Conservation (phyloP, 2,329 filamentous ascomycete genomes). For the Penicillium sp. region DNA sequence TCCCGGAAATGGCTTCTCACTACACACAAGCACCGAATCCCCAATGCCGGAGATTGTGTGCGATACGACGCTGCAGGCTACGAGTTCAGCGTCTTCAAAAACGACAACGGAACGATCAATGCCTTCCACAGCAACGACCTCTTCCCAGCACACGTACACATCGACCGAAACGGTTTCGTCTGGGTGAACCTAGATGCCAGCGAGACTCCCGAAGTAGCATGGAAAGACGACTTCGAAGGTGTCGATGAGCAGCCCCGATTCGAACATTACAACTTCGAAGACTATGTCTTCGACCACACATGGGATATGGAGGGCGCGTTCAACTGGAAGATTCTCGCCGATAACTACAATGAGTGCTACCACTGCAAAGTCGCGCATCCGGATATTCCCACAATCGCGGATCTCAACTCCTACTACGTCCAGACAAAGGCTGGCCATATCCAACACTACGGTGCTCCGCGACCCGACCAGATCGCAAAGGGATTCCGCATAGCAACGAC, state of each 20-base stretch:
- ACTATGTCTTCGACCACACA: slow-evolving; percentile 59
- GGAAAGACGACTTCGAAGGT: slow-evolving; percentile 55
- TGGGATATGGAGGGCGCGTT: slow-evolving; percentile 60
- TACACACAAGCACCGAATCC: slow-evolving; percentile 46
- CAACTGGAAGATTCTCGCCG: slow-evolving; percentile 62
- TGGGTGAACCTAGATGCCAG: slow-evolving; percentile 58
- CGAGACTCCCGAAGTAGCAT: slow-evolving; percentile 49
- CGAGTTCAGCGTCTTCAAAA: slow-evolving; percentile 53
- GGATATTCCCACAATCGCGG: slow-evolving; percentile 46
- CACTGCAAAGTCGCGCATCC: slow-evolving; percentile 29
- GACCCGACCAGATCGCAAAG: slow-evolving; percentile 23
- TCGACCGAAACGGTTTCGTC: slow-evolving; percentile 57
- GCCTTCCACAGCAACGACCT: slow-evolving; percentile 52
- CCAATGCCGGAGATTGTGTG: slow-evolving; percentile 56
- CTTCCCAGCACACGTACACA: slow-evolving; percentile 54
- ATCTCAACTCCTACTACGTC: slow-evolving; percentile 57
- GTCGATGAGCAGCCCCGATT: slow-evolving; percentile 52
- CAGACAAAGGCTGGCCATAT: slow-evolving; percentile 51
- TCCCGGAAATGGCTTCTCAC: slow-evolving; percentile 52
- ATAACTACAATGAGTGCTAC: slow-evolving; percentile 61
- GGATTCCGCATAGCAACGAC: slow-evolving; percentile 27
- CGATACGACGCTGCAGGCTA: slow-evolving; percentile 56
- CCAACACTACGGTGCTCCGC: slow-evolving; percentile 46
- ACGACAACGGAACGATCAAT: slow-evolving; percentile 54
- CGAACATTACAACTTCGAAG: slow-evolving; percentile 51